These are phyloP conservation scores for Castanea crenata DNA, from an alignment of 306 rosid species.

Conservation along the genomic window DNA sequence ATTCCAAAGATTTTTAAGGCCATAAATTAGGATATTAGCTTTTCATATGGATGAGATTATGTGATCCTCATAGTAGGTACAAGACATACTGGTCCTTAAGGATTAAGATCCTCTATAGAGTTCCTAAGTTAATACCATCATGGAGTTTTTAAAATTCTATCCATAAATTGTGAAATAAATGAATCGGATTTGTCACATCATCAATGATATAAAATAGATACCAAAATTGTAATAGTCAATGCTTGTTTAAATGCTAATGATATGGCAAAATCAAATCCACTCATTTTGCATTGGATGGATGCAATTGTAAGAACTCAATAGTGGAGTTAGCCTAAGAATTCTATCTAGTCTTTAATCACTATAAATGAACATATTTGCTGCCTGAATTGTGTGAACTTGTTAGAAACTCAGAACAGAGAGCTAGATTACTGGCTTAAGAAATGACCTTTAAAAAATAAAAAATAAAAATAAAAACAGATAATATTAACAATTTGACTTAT, in stretches of 20 bases:
- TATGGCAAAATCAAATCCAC: too few species aligned
- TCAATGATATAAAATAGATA: too few species aligned
- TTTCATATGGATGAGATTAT: conserved; percentile 6
- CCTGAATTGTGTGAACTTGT: neutral
- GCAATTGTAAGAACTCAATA: too few species aligned
- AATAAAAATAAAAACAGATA: neutral
- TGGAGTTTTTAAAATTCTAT: too few species aligned
- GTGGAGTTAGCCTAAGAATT: too few species aligned
- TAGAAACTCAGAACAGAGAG: neutral
- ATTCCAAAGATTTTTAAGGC: neutral
- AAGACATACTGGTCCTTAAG: neutral
- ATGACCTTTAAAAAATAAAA: neutral
- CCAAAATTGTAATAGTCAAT: too few species aligned
- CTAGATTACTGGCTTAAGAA: neutral
- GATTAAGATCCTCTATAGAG: too few species aligned
- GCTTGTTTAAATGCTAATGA: too few species aligned
- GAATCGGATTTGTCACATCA: too few species aligned
- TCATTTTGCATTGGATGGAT: too few species aligned
- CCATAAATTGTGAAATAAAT: too few species aligned
- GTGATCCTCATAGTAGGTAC: neutral
- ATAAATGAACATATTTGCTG: neutral
- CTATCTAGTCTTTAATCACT: neutral
- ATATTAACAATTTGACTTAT: neutral
- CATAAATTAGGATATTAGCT: neutral
- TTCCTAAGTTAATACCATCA: too few species aligned